Evolutionary conservation across 1,139 yeast genomes (phyloP).

Genomic region (Debaryomyces coudertii): DNA sequence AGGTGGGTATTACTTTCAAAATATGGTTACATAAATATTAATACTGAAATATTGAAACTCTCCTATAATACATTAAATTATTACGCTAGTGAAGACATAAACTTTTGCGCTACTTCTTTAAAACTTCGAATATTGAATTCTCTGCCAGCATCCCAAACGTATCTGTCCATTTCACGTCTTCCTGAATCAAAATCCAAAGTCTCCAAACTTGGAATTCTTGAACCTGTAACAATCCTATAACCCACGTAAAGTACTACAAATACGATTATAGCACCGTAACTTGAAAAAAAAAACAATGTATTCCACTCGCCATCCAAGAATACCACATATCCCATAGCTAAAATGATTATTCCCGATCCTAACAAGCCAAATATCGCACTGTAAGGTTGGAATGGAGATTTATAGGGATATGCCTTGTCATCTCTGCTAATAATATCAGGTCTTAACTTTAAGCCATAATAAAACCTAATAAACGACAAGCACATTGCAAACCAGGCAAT

Average conservation of each 20-base stretch:
- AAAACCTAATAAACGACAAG: constrained; percentile 69
- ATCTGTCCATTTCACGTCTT: constrained; percentile 70
- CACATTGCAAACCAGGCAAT: constrained; percentile 86
- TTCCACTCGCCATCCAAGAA: constrained; percentile 67
- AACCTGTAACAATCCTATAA: constrained; percentile 58
- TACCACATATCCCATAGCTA: constrained; percentile 72
- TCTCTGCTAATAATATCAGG: constrained; percentile 67
- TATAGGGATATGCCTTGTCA: constrained; percentile 72
- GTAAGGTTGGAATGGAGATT: constrained; percentile 78
- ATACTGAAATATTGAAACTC: not conserved
- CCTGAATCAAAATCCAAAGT: constrained; percentile 79
- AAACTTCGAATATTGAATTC: constrained; percentile 42
- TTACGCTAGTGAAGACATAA: constrained; percentile 42
- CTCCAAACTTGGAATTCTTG: constrained; percentile 62
- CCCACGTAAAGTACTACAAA: constrained; percentile 56
- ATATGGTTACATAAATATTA: not conserved
- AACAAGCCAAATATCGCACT: constrained; percentile 68
- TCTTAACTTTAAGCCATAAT: constrained; percentile 64
- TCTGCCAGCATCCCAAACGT: constrained; percentile 69
- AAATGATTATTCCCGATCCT: constrained; percentile 56
- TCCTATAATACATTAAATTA: constrained; percentile 5
- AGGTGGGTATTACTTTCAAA: not conserved
- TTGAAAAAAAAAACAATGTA: constrained; percentile 62
- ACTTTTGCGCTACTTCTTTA: constrained; percentile 40
- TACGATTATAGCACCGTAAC: constrained; percentile 65